Conservation (phyloP, 306 rosid species). For the Cucumis cinereus region DNA sequence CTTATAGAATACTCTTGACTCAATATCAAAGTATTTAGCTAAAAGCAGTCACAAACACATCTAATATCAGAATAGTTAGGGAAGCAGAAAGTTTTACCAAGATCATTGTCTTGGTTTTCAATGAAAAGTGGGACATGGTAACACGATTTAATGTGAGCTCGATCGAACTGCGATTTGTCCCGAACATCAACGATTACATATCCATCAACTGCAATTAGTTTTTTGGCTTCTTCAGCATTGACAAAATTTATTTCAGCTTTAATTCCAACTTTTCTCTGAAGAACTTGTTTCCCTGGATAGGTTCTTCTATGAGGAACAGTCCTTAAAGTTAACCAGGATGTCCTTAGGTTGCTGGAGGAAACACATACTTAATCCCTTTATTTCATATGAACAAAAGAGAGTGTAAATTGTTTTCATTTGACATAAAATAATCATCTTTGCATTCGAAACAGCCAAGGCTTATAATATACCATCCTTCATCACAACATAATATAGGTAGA, state of each 20-base stretch:
- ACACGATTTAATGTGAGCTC: conserved; percentile 83
- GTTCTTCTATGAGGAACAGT: conserved; percentile 30
- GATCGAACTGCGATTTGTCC: conserved; percentile 53
- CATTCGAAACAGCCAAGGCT: neutral
- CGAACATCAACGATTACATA: conserved; percentile 66
- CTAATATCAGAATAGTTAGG: neutral
- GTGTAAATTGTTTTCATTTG: neutral
- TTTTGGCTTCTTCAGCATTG: conserved; percentile 62
- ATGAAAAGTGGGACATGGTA: conserved; percentile 79
- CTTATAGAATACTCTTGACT: no score
- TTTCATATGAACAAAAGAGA: conserved; percentile 6
- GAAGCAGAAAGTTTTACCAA: conserved; percentile 24
- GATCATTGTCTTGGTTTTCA: conserved; percentile 73
- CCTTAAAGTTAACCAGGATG: conserved; percentile 41
- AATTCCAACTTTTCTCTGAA: conserved; percentile 26
- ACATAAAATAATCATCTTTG: neutral
- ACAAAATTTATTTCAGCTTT: conserved; percentile 68
- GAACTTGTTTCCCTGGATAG: conserved; percentile 24
- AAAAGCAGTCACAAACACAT: neutral
- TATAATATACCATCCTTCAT: neutral
- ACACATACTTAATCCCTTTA: conserved; percentile 26
- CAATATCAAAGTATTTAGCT: no score
- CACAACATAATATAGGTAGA: neutral
- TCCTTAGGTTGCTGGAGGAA: conserved; percentile 51
- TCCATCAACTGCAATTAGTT: conserved; percentile 54